Conservation (phyloP, 495 filamentous ascomycete genomes). For the Paragyromitra xinjiangensis region DNA sequence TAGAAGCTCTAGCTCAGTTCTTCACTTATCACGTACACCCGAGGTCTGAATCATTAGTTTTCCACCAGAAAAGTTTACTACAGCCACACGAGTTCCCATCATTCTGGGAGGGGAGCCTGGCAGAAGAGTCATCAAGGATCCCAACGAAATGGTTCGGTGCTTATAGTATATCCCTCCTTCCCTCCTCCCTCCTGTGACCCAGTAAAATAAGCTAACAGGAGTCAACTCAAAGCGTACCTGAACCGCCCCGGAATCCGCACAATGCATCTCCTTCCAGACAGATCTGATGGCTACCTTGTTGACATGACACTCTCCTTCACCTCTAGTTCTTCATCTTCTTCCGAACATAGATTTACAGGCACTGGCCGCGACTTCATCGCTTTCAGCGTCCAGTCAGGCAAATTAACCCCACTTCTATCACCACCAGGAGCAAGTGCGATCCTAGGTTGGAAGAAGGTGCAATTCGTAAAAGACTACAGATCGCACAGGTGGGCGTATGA, state of each 20-base stretch:
- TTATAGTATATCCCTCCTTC: constrained; percentile 26
- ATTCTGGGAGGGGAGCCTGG: constrained; percentile 31
- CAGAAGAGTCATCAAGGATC: constrained; percentile 27
- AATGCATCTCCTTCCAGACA: constrained; percentile 3
- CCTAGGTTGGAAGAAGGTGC: constrained; percentile 32
- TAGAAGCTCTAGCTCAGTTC: constrained; percentile 26
- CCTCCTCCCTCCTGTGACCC: background rate
- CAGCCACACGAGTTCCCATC: constrained; percentile 24
- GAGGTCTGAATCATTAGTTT: constrained; percentile 17
- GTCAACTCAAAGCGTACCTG: constrained; percentile 10
- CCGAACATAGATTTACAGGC: constrained; percentile 28
- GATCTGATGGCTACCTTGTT: constrained; percentile 37
- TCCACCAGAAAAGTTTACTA: constrained; percentile 38
- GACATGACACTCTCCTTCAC: constrained; percentile 36
- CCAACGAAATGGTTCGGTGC: constrained; percentile 48
- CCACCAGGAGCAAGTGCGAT: constrained; percentile 9
- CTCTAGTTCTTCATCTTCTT: background rate
- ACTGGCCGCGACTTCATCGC: constrained; percentile 18
- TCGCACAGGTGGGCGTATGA: constrained; percentile 37
- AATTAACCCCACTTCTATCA: constrained; percentile 12
- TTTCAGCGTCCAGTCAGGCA: constrained; percentile 25
- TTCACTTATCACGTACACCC: constrained; percentile 45
- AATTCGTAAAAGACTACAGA: constrained; percentile 36
- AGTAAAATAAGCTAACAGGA: background rate
- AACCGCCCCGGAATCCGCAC: background rate